These are phyloP conservation scores for Phytopythium oedochilum DNA, from an alignment of 352 stramenopile species.

Conservation along the genomic window DNA sequence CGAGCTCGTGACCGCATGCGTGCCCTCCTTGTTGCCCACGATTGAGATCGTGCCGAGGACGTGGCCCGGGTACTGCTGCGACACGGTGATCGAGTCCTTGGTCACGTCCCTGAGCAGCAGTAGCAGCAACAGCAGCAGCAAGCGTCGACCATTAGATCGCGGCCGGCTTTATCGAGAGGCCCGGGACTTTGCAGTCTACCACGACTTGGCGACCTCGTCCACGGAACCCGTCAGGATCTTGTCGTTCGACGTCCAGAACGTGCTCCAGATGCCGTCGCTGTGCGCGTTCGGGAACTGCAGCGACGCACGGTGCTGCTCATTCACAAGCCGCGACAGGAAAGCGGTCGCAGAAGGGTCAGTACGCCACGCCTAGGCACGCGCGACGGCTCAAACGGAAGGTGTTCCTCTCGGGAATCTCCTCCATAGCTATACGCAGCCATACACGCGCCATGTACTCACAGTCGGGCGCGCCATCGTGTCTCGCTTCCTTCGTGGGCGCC, in stretches of 20 bases:
- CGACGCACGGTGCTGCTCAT: conserved; percentile 64
- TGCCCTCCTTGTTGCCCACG: conserved; percentile 74
- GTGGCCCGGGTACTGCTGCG: conserved; percentile 80
- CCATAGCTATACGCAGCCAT: background rate
- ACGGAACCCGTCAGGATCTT: conserved; percentile 87
- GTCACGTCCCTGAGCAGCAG: conserved; percentile 43
- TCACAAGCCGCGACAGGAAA: background rate
- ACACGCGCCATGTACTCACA: background rate
- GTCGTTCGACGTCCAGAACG: conserved; percentile 84
- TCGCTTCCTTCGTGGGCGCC: background rate
- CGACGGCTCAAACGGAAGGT: background rate
- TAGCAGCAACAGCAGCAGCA: background rate
- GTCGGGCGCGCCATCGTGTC: background rate
- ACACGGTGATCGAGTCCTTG: conserved; percentile 63
- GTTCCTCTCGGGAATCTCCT: background rate
- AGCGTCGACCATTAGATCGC: background rate
- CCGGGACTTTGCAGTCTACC: conserved; percentile 22
- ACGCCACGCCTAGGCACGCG: background rate
- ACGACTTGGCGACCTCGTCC: conserved; percentile 85
- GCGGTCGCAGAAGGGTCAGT: background rate
- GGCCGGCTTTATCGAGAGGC: background rate
- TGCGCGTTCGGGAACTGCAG: conserved; percentile 81
- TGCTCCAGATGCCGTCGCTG: conserved; percentile 87
- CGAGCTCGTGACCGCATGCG: conserved; percentile 73
- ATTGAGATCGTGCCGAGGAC: conserved; percentile 85